Evolutionary conservation across 192 early-diverging fungal genomes (phyloP), one percentile per base, ranked within the genome.

Genomic region (Allomyces macrogynus): DNA sequence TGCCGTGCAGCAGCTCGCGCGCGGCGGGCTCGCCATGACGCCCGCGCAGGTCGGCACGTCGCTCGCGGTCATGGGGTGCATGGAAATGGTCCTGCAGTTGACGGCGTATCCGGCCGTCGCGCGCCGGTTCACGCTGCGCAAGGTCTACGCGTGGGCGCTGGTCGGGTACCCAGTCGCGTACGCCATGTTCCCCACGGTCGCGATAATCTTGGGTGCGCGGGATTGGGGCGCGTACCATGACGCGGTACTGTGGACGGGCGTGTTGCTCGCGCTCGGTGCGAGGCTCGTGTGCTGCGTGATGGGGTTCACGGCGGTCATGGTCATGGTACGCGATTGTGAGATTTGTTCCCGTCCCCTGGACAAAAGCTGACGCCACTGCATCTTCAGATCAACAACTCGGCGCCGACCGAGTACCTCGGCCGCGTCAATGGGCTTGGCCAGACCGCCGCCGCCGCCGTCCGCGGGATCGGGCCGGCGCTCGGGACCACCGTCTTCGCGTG

Each of bases 371-470:
- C 43, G 7, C 60, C 23, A n/a, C 22, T 32, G 24, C 5, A 40
- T 24, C 20, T 1, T 9, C 43, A 81, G 82, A 65, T 84, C 43
- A 76, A 66, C 60, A 83, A 81, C 49, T 78, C 81, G 0, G 76
- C 79, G n/a, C 67, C 72, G 10, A 23, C 73, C 3, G 67, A 78
- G 62, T 44, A 73, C 23, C 63, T 81, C 25, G 81, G 83, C 18
- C 76, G 77, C 9, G 75, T 84, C 7, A 84, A 83, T 61, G 81
- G 83, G 22, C 69, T 81, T 20, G 80, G 73, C 11, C 83, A 85
- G 57, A 77, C 77, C 0, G 71, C 75, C 10, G 77, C 75, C 23
- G 74, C 73, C 20, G 71, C 78, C 68, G 73, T 70, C 16, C 65
- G 76, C 26, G 24, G 22, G 32, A 67, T 80, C 57, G 82, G 80